phyloP scores from a whole-genome alignment of 2,329 filamentous ascomycete species.

The Pseudogymnoascus sp. region DNA sequence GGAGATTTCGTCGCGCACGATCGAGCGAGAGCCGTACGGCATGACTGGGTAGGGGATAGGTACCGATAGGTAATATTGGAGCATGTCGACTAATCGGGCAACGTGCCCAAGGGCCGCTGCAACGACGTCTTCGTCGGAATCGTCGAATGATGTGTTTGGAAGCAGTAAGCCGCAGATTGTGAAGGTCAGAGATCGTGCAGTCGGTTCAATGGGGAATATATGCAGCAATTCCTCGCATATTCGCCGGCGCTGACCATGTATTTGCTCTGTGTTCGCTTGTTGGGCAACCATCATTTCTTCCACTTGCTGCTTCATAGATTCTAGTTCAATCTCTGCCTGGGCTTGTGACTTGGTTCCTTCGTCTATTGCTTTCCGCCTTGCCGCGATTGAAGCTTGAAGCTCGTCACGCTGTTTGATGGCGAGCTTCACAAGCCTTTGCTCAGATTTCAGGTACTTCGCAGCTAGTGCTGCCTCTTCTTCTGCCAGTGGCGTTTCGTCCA shows the following conservation, averaged over 20 bases:
- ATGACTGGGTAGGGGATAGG: conserved; percentile 74
- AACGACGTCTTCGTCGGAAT: conserved; percentile 59
- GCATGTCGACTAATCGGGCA: conserved; percentile 61
- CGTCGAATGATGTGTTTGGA: conserved; percentile 71
- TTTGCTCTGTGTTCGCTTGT: conserved; percentile 50
- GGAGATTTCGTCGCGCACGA: conserved; percentile 67
- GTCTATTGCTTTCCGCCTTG: conserved; percentile 58
- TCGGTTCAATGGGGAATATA: conserved; percentile 74
- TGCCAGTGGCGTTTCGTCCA: conserved; percentile 38
- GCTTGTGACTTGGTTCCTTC: conserved; percentile 52
- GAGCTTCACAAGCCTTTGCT: conserved; percentile 56
- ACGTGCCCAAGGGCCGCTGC: conserved; percentile 77
- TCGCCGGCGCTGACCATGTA: conserved; percentile 78
- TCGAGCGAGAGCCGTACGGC: conserved; percentile 63
- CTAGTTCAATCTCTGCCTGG: conserved; percentile 50
- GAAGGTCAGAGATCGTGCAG: conserved; percentile 61
- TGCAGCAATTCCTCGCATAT: conserved; percentile 73
- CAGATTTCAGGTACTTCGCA: conserved; percentile 47
- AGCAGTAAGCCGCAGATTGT: conserved; percentile 71
- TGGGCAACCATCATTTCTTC: conserved; percentile 46
- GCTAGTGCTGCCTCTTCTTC: conserved; percentile 41
- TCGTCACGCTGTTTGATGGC: conserved; percentile 57
- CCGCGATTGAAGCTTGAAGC: conserved; percentile 55
- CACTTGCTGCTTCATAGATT: conserved; percentile 51
- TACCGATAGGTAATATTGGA: conserved; percentile 75